phyloP scores from a whole-genome alignment of 2,329 filamentous ascomycete species.

The Orbilia javanica region DNA sequence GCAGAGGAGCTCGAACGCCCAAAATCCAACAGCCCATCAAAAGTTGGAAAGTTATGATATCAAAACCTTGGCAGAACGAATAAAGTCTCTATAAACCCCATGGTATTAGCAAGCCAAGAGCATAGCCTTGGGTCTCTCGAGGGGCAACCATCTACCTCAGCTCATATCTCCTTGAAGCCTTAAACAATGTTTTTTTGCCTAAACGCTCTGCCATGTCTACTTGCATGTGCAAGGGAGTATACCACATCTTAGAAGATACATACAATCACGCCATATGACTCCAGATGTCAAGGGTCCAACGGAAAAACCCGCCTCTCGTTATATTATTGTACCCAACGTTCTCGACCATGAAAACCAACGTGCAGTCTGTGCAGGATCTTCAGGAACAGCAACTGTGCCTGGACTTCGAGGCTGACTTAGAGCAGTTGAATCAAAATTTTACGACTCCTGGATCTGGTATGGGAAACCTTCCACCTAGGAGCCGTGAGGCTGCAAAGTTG shows the following conservation, averaged over 20 bases:
- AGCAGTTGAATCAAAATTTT: neutral
- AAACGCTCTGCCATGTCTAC: neutral
- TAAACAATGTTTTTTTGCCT: neutral
- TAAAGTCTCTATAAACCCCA: neutral
- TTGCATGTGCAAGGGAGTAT: too few species aligned
- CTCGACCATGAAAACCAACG: neutral
- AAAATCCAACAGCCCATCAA: neutral
- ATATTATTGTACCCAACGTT: neutral
- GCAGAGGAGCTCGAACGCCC: neutral
- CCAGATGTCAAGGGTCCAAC: neutral
- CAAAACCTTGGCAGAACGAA: neutral
- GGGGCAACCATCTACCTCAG: neutral
- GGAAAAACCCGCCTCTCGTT: neutral
- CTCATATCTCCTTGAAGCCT: neutral
- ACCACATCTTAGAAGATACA: neutral
- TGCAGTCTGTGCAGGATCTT: neutral
- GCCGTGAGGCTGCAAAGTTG: neutral
- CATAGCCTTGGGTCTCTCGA: neutral
- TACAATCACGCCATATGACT: constrained; percentile 5
- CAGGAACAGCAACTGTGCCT: neutral
- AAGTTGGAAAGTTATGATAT: constrained; percentile 2
- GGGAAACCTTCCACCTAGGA: neutral
- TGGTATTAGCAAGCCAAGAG: neutral
- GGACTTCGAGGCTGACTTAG: neutral
- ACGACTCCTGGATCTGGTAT: neutral